Evolutionary conservation across 2,329 filamentous ascomycete genomes (phyloP), one percentile per base, ranked within the genome.

Genomic region (Stagonosporopsis rhizophila): DNA sequence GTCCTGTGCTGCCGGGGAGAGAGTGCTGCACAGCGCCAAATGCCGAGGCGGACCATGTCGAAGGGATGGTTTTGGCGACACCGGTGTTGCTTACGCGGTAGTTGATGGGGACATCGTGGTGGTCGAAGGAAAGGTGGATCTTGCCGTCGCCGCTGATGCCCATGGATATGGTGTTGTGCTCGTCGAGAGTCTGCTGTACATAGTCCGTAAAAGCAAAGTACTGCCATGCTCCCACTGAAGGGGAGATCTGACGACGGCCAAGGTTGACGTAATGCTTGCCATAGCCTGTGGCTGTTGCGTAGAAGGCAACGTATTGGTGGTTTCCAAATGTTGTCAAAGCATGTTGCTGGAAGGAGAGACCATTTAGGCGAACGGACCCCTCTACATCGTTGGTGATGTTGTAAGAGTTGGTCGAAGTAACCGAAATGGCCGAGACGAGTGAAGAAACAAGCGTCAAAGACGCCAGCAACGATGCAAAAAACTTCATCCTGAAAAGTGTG

Each of bases 81-180:
- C 70, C 72, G 7, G 62, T 49, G 12, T 58, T 70, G 42, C 69
- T 72, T 7, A 67, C 71, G 15, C 72, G 71, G 52, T 75, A 75
- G 42, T 75, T 75, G 44, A 75, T 66, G 2, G 71, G 71, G 1
- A 74, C 71, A 32, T 75, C 72, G 54, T 83, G 81, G 58, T 83
- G 82, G 51, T 84, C 81, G 59, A 82, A 83, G 7, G 79, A 80
- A 4, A 84, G 66, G 56, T 83, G 82, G 22, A 84, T 82, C n/a
- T 79, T 82, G 40, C 81, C 81, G 56, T 83, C 81, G 1, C 78
- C 80, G 40, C 77, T 82, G 39, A 83, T 79, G 2, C 81, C 82
- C 59, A 83, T 75, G 65, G 81, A 81, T 41, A 83, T 79, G 3
- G 81, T 83, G 56, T 84, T 83, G 64, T 83, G 82, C 3, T 81